Base-by-base conservation (phyloP, 768 basidiomycete species). In the Suillus americanus region DNA sequence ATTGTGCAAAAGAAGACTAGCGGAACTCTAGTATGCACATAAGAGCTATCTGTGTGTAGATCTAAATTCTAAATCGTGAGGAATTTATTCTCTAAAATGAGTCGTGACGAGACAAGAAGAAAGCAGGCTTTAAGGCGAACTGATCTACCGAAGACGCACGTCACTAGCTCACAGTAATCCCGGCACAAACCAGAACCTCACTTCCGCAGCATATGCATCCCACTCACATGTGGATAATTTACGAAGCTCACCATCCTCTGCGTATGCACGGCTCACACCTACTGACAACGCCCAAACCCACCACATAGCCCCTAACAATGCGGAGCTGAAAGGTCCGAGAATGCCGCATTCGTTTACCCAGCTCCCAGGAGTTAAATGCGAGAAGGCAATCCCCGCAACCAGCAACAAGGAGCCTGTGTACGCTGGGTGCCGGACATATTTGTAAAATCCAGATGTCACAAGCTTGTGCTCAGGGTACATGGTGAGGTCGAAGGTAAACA, bases 401-500 rank as follows among this genome's bases (percentile, higher is more conserved):
- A 85, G 79, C 25, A 83, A 73, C 64, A 86, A 68, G 1, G 83
- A 82, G n/a, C 85, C 85, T 0, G 83, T 81, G 70, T 85, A 86
- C 0, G 84, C 79, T 20, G 85, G 85, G 72, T 86, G 85, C 8
- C 85, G 82, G 61, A 86, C 85, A 63, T 81, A 80, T 7, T 73
- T 64, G 70, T 86, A 86, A 64, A 79, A 82, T 23, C 84, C 80
- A n/a, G 73, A 70, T 3, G 84, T 85, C 66, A 86, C 74, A 53
- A 86, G 78, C 56, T 73, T 78, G 74, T 87, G 86, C 38, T 76
- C 72, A 2, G 84, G 83, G 62, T 82, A 83, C 48, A 87, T 72
- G 54, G 85, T 85, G 56, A 87, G 79, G 68, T 86, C 85, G 70
- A 86, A 87, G 0, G 86, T 86, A 76, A 87, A 87, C 62, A 86